Percentiles rank a stretch among this genome's conserved stretches.
Conservation (phyloP, 1,284 basidiomycete genomes). For the Cryptococcus jaspeensis region DNA sequence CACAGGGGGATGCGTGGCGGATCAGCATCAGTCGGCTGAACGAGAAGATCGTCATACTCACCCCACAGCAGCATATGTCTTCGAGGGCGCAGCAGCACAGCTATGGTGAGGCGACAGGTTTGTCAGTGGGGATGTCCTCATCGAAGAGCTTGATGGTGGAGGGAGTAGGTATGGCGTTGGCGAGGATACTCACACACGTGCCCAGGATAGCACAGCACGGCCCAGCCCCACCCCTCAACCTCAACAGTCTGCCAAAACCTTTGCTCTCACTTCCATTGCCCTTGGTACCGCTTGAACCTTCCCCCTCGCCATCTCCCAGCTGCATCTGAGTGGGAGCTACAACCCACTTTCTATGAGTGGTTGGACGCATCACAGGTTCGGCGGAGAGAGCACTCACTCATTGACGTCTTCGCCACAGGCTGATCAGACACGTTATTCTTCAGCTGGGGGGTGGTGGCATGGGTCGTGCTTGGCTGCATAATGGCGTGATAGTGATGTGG, state of each 20-base stretch:
- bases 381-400: neutral
- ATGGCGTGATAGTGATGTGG: too few relatives aligned
- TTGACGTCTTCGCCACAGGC: neutral
- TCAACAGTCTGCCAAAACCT: too few relatives aligned
- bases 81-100: slow-evolving; percentile 19
- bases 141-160: neutral
- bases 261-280: too few relatives aligned
- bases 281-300: too few relatives aligned
- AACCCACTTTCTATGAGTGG: neutral
- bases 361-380: too few relatives aligned
- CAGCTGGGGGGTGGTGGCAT: neutral
- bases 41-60: slow-evolving; percentile 2
- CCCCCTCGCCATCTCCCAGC: slow-evolving; percentile 5
- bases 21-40: neutral
- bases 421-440: neutral
- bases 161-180: too few relatives aligned
- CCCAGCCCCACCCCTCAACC: slow-evolving; percentile 3
- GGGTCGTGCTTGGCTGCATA: neutral
- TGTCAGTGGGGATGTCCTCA: neutral
- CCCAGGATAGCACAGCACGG: slow-evolving; percentile 16
- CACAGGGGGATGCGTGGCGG: neutral
- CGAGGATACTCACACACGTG: neutral
- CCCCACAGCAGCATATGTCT: slow-evolving; percentile 14
- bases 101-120: neutral
- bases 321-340: slow-evolving; percentile 2